Percentiles rank a stretch among this genome's conserved stretches.
phyloP scores from a whole-genome alignment of 1,284 basidiomycete genomes.

The Cryptococcus floricola region DNA sequence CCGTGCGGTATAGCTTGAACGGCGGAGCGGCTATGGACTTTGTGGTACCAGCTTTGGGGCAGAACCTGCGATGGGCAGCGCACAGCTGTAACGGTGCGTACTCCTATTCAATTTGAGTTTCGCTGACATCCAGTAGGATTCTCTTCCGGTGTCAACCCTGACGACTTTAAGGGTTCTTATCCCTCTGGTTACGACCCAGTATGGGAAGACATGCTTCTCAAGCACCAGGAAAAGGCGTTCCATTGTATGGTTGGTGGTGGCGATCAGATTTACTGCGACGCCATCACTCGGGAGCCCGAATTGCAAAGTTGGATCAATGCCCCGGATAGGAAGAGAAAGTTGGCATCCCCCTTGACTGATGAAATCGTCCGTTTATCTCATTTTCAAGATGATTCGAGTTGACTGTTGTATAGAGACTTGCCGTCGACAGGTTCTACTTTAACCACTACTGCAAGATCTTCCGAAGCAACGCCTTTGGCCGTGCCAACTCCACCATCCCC shows the following conservation, averaged over 20 bases:
- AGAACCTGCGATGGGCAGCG: conserved; percentile 88
- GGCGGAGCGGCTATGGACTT: conserved; percentile 73
- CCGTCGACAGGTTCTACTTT: conserved; percentile 79
- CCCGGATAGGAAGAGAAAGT: conserved; percentile 62
- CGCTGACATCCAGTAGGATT: conserved; percentile 43
- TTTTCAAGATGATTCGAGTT: background rate
- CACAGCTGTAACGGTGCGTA: conserved; percentile 57
- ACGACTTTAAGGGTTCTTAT: conserved; percentile 55
- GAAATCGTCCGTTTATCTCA: conserved; percentile 57
- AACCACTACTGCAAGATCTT: conserved; percentile 87
- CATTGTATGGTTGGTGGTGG: conserved; percentile 59
- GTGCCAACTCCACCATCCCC: conserved; percentile 75
- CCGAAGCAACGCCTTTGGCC: conserved; percentile 82
- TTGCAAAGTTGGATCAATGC: conserved; percentile 69
- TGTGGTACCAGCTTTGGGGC: conserved; percentile 70
- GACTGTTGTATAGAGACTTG: conserved; percentile 41
- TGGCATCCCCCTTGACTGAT: conserved; percentile 60
- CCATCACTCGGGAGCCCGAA: conserved; percentile 52
- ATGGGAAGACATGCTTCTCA: conserved; percentile 83
- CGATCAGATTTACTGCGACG: conserved; percentile 53
- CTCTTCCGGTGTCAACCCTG: conserved; percentile 52
- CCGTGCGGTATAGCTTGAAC: conserved; percentile 74
- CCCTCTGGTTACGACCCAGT: conserved; percentile 76
- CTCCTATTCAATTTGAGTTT: background rate
- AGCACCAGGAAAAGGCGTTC: conserved; percentile 75